These are phyloP conservation scores for Cladobotryum mycophilum DNA, from an alignment of 2,329 filamentous ascomycete genomes.

Conservation along the genomic window DNA sequence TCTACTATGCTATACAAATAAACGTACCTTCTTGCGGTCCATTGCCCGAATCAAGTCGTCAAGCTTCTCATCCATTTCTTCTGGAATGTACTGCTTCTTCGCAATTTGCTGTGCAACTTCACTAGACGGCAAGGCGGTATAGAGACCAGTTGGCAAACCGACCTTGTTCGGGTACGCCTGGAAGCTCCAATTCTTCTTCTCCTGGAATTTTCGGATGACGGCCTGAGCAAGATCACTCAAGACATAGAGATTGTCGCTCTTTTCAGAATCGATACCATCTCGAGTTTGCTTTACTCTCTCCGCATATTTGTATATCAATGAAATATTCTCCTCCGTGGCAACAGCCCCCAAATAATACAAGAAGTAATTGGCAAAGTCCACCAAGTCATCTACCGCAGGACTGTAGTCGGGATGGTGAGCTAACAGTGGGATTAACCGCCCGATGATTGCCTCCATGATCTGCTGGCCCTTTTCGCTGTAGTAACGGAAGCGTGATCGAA, in stretches of 20 bases:
- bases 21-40: conserved; percentile 64
- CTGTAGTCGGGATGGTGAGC: conserved; percentile 92
- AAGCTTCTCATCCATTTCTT: conserved; percentile 67
- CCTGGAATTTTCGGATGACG: conserved; percentile 78
- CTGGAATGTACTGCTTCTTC: conserved; percentile 75
- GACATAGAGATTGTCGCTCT: conserved; percentile 73
- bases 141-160: conserved; percentile 73
- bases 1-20: not conserved
- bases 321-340: conserved; percentile 79
- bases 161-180: conserved; percentile 78
- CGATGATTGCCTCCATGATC: conserved; percentile 74
- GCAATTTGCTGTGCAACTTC: conserved; percentile 78
- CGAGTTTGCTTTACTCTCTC: conserved; percentile 87
- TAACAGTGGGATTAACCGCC: conserved; percentile 76
- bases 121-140: conserved; percentile 67
- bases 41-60: conserved; percentile 60
- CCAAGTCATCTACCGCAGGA: conserved; percentile 57
- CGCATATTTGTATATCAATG: conserved; percentile 83
- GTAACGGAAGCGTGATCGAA: conserved; percentile 69
- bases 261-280: conserved; percentile 64
- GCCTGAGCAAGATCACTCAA: conserved; percentile 81
- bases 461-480: conserved; percentile 54
- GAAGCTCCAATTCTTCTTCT: conserved; percentile 78
- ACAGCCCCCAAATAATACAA: conserved; percentile 81
- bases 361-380: conserved; percentile 82